phyloP scores from a whole-genome alignment of 371 early-diverging fungal genomes.

The Apophysomyces trapeziformis region DNA sequence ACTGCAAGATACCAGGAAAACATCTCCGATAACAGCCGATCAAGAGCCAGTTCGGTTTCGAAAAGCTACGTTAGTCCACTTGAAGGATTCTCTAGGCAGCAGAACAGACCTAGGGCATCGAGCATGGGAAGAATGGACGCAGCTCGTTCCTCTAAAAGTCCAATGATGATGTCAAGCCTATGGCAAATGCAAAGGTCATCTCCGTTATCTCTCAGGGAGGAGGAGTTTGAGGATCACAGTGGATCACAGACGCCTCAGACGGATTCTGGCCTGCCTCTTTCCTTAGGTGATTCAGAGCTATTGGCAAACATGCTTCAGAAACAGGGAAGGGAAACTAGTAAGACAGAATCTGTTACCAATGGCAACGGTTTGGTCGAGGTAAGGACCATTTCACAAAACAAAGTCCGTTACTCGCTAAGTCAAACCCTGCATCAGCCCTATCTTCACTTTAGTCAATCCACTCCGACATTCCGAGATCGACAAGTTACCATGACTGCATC shows the following conservation, averaged over 20 bases:
- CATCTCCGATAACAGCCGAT: conserved; percentile 4
- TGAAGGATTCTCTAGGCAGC: conserved; percentile 55
- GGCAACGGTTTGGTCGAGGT: conserved; percentile 24
- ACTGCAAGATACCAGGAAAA: conserved; percentile 58
- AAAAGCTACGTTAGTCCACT: conserved; percentile 37
- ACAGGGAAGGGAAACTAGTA: conserved; percentile 13
- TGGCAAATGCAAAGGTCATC: conserved; percentile 50
- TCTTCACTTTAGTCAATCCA: conserved; percentile 42
- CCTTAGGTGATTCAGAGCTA: conserved; percentile 54
- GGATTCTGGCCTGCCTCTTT: conserved; percentile 29
- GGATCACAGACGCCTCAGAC: conserved; percentile 1
- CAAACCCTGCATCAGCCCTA: conserved; percentile 23
- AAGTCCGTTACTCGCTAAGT: neutral
- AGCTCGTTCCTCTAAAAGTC: conserved; percentile 27
- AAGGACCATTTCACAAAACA: neutral
- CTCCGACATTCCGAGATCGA: conserved; percentile 37
- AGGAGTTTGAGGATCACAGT: conserved; percentile 34
- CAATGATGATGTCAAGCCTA: conserved; percentile 24
- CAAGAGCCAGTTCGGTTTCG: conserved; percentile 39
- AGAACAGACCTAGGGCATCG: conserved; percentile 64
- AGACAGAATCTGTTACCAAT: conserved; percentile 15
- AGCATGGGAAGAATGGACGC: conserved; percentile 65
- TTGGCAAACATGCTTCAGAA: conserved; percentile 48
- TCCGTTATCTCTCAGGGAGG: conserved; percentile 46
- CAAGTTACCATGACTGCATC: conserved; percentile 25